Percentiles rank a stretch among this genome's conserved stretches.
phyloP scores from a whole-genome alignment of 805 yeast species.

The Ogataea salicorniae region DNA sequence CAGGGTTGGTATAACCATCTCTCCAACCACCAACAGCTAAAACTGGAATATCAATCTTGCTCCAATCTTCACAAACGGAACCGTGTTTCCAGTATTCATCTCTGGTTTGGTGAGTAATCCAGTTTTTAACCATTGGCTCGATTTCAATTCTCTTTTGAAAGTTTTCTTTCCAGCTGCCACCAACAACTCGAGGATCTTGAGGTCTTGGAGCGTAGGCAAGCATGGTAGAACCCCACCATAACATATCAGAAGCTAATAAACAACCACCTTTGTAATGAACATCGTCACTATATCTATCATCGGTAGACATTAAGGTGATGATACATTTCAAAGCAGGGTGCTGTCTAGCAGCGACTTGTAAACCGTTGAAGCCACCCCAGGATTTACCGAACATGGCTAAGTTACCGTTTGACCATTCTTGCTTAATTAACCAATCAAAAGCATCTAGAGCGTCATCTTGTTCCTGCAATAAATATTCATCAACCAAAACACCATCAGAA shows the following conservation, averaged over 20 bases:
- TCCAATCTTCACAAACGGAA: constrained; percentile 38
- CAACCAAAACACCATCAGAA: constrained; percentile 37
- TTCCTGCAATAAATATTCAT: constrained; percentile 39
- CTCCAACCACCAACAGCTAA: constrained; percentile 43
- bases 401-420: constrained; percentile 41
- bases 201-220: constrained; percentile 40
- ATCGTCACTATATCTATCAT: constrained; percentile 43
- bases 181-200: constrained; percentile 39
- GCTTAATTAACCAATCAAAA: constrained; percentile 38
- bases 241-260: constrained; percentile 40
- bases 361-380: constrained; percentile 45
- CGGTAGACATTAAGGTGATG: constrained; percentile 42
- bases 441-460: constrained; percentile 40
- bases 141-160: constrained; percentile 36
- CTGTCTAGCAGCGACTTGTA: constrained; percentile 41
- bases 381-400: constrained; percentile 46
- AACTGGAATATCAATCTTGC: constrained; percentile 37
- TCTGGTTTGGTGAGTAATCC: constrained; percentile 40
- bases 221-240: constrained; percentile 49
- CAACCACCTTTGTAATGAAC: constrained; percentile 47
- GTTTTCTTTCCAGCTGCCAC: constrained; percentile 35
- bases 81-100: constrained; percentile 47
- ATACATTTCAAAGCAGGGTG: constrained; percentile 42
- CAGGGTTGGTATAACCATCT: constrained; percentile 42
- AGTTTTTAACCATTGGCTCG: constrained; percentile 37